Base-by-base conservation (phyloP, 208 protist genomes). In the Crithidia fasciculata region DNA sequence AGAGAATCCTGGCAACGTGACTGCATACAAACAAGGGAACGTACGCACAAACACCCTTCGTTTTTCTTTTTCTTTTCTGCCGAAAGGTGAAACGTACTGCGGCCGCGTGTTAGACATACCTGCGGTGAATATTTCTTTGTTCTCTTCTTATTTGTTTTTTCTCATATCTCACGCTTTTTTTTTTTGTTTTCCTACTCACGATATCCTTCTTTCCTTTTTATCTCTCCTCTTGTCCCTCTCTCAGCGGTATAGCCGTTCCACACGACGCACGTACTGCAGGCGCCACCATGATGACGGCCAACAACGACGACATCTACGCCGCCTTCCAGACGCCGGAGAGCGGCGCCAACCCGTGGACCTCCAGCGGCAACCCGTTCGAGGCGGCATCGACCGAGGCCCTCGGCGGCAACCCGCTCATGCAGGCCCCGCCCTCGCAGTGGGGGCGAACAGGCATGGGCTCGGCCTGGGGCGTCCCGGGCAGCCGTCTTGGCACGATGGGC, bases 401-500 rank as follows among this genome's bases (percentile, higher is more conserved):
- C 19, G 74, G 80, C 39, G 85, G 76, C 57, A 96, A 96, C 66
- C 88, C 91, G 2, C 83, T 96, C 58, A 85, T 92, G 81, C 84
- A 90, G 70, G 82, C 86, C 4, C 91, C 91, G 28, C 88, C 87
- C 13, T 96, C 91, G 40, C 88, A 96, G 76, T 96, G 91, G 91
- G 87, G 86, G 4, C 58, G 66, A 8, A 83, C 76, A 1, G 88
- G 81, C 40, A 68, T 89, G 57, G 88, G 88, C 54, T 89, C 85
- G 39, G 81, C 85, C 15, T 95, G 89, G 88, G 91, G 89, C 53
- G 80, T 75, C 3, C 86, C 86, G 8, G 85, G 83, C 63, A 90
- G 85, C 67, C 87, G 88, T 10, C 72, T 93, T 10, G 87, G 82
- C 39, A 87, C 84, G 16, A 86, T 93, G 80, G 91, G 88, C 41